These are phyloP conservation scores for Yarrowia sp. DNA, from an alignment of 805 yeast genomes.

Conservation along the genomic window DNA sequence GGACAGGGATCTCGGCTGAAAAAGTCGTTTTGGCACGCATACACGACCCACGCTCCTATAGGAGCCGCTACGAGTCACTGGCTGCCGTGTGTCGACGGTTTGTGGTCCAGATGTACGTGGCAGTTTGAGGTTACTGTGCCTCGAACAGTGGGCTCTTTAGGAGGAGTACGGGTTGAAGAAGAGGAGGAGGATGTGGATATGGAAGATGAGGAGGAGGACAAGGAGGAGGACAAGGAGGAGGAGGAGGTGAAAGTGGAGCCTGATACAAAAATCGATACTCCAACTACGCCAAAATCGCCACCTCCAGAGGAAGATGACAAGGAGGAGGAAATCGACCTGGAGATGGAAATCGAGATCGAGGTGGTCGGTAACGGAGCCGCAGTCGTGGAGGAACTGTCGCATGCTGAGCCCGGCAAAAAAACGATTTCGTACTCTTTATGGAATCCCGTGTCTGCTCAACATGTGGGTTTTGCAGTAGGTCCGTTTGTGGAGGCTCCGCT, in stretches of 20 bases:
- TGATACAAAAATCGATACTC: too few species aligned
- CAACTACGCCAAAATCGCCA: neutral
- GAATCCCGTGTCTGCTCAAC: conserved; percentile 89
- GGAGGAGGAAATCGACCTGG: conserved; percentile 30
- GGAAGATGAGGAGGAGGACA: conserved; percentile 26
- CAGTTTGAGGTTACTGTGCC: conserved; percentile 84
- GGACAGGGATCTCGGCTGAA: conserved; percentile 48
- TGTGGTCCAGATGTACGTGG: conserved; percentile 91
- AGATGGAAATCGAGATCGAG: conserved; percentile 31
- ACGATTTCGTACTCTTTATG: conserved; percentile 68
- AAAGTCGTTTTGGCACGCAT: conserved; percentile 70
- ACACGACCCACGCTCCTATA: conserved; percentile 74
- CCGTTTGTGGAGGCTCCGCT: conserved; percentile 69
- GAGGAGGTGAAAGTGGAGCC: neutral
- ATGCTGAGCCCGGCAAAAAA: conserved; percentile 65
- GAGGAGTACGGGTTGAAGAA: conserved; percentile 27
- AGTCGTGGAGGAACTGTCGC: conserved; percentile 71
- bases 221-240: neutral
- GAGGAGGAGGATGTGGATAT: conserved; percentile 28
- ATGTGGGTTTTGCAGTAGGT: conserved; percentile 92
- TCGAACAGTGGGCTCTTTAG: conserved; percentile 67
- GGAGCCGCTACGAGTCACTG: conserved; percentile 89
- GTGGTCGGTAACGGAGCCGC: conserved; percentile 41
- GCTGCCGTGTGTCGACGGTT: conserved; percentile 92
- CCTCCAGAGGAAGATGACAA: conserved; percentile 30